phyloP scores from a whole-genome alignment of 2,329 filamentous ascomycete species.

The Alternaria ventricosa region DNA sequence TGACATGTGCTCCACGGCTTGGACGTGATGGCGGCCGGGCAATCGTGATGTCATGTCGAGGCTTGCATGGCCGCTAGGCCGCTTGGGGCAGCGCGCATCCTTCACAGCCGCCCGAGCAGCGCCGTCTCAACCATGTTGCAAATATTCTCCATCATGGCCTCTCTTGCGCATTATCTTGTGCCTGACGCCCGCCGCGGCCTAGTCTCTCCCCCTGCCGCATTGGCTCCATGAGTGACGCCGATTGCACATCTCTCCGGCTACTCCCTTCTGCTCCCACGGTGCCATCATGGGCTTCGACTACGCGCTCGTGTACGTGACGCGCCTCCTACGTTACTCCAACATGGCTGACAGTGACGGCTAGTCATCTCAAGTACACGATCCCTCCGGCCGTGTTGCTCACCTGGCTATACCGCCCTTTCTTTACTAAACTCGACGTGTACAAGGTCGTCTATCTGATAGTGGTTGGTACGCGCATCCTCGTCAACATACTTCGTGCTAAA shows the following conservation, averaged over 20 bases:
- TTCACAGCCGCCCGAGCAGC: conserved; percentile 2
- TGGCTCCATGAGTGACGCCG: conserved; percentile 14
- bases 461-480: conserved; percentile 36
- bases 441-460: conserved; percentile 67
- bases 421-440: conserved; percentile 67
- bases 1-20: not conserved
- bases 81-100: conserved; percentile 13
- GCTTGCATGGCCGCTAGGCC: conserved; percentile 26
- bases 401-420: conserved; percentile 65
- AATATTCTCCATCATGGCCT: conserved; percentile 11
- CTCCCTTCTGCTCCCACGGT: conserved; percentile 5
- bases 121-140: conserved; percentile 2
- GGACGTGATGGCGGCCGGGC: conserved; percentile 11
- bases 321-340: conserved; percentile 2
- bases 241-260: conserved; percentile 22
- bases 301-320: conserved; percentile 63
- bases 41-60: conserved; percentile 39
- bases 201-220: conserved; percentile 26
- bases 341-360: conserved; percentile 43
- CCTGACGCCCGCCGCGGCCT: conserved; percentile 24
- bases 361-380: conserved; percentile 71
- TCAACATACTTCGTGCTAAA: conserved; percentile 27
- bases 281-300: conserved; percentile 65
- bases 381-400: conserved; percentile 67
- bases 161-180: conserved; percentile 7